Conservation (phyloP, 1,139 yeast genomes). For the Kluyveromyces marxianus region DNA sequence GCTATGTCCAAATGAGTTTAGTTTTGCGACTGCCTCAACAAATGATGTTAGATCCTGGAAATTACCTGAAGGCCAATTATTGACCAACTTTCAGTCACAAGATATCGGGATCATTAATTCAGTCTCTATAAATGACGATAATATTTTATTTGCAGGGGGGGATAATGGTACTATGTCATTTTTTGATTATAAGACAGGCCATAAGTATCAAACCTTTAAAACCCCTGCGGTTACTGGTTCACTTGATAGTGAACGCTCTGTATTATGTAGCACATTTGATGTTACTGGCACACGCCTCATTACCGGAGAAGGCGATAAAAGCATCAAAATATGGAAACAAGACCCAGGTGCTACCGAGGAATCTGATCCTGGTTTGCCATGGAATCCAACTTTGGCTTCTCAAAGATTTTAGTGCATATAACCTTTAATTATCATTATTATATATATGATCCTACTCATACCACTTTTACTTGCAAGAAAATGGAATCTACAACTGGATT, state of each 20-base stretch:
- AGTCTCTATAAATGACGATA: conserved; percentile 55
- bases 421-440: neutral
- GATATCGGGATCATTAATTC: conserved; percentile 59
- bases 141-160: conserved; percentile 71
- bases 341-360: conserved; percentile 40
- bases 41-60: conserved; percentile 82
- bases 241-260: conserved; percentile 56
- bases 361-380: conserved; percentile 41
- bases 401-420: conserved; percentile 19
- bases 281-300: conserved; percentile 70
- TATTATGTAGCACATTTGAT: conserved; percentile 70
- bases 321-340: conserved; percentile 78
- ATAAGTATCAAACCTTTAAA: conserved; percentile 45
- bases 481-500: no score
- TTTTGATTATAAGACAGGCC: conserved; percentile 72
- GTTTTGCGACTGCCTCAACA: conserved; percentile 74
- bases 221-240: conserved; percentile 66
- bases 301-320: conserved; percentile 87
- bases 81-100: conserved; percentile 46
- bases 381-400: conserved; percentile 34
- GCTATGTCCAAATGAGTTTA: conserved; percentile 62
- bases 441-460: no score
- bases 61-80: conserved; percentile 66
- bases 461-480: no score
- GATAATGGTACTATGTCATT: conserved; percentile 76